Evolutionary conservation across 345 rosid species (phyloP), one percentile per base, ranked within the genome.

Genomic region (Bruguiera parviflora): DNA sequence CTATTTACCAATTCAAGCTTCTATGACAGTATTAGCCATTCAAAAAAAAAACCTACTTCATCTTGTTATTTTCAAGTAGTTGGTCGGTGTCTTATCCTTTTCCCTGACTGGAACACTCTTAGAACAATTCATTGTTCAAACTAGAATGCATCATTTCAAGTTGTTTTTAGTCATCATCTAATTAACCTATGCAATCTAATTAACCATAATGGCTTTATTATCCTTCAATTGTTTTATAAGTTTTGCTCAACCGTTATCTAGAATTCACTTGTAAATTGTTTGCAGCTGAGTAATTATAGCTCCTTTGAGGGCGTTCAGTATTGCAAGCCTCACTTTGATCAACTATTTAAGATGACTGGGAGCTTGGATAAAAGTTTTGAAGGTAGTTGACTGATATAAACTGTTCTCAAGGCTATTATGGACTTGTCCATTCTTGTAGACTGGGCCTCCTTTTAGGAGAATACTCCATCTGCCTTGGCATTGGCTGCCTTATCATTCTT

Each of bases 241-340:
- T 61, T 16, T 53, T 11, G 3, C 29, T n/a, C 32, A 51, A 47
- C 51, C 28, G 5, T 53, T 56, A 16, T 31, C 13, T 57, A 52
- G 32, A 57, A 29, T 21, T 57, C 35, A 35, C 57, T 61, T 18
- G 35, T 69, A 31, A 55, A 5, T 20, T 29, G n/a, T 65, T 25
- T 75, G 80, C 89, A 89, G 95, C 67, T 89, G 78, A 71, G 82
- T 58, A 86, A 86, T 68, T 89, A 81, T 62, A 76, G 82, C 75
- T 86, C 91, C 69, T 89, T 85, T 63, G 89, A 89, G 68, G 95
- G 95, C 6, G 91, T 89, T 47, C 79, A 86, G 69, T 89, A 85
- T 69, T 89, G 91, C 83, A 89, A 89, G 84, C 95, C 95, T 58
- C 95, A 89, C 81, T 89, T 89, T 65, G 89, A 86, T 75, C 95